These are phyloP conservation scores for Anthracocystis walkeri DNA, from an alignment of 1,284 basidiomycete genomes.

Conservation along the genomic window DNA sequence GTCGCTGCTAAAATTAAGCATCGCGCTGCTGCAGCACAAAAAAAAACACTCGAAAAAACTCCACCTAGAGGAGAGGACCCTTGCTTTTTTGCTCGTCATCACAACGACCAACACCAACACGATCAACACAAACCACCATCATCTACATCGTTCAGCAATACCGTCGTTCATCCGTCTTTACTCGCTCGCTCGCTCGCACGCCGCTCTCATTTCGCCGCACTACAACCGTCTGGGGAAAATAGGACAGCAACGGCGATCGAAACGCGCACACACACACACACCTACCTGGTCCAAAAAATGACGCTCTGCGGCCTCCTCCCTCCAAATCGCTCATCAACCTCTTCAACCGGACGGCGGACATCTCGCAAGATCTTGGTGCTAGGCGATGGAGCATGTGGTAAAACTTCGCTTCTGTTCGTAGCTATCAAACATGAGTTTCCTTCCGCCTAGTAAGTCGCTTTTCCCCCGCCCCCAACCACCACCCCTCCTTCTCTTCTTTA, in stretches of 20 bases:
- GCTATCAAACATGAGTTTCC: conserved; percentile 51
- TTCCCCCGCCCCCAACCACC: too few relatives aligned
- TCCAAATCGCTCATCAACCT: neutral
- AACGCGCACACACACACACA: too few relatives aligned
- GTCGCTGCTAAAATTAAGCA: conserved; percentile 2
- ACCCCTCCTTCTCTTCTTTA: neutral
- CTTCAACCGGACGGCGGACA: neutral
- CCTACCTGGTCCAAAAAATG: conserved; percentile 4
- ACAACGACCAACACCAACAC: neutral
- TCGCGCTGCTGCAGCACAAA: neutral
- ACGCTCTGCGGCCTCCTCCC: conserved; percentile 23
- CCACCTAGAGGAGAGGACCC: neutral
- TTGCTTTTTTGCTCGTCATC: neutral
- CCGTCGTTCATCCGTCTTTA: neutral
- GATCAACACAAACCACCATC: neutral
- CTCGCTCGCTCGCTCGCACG: too few relatives aligned
- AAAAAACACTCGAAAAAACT: conserved; percentile 7
- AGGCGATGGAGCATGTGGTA: conserved; percentile 71
- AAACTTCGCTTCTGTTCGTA: conserved; percentile 47
- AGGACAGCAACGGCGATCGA: neutral
- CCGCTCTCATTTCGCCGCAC: too few relatives aligned
- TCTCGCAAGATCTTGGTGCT: conserved; percentile 87
- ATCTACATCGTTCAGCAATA: neutral
- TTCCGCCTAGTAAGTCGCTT: conserved; percentile 40
- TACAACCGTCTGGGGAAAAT: neutral